Conservation (phyloP, 257 asterid species). For the Gynochthodes officinalis region DNA sequence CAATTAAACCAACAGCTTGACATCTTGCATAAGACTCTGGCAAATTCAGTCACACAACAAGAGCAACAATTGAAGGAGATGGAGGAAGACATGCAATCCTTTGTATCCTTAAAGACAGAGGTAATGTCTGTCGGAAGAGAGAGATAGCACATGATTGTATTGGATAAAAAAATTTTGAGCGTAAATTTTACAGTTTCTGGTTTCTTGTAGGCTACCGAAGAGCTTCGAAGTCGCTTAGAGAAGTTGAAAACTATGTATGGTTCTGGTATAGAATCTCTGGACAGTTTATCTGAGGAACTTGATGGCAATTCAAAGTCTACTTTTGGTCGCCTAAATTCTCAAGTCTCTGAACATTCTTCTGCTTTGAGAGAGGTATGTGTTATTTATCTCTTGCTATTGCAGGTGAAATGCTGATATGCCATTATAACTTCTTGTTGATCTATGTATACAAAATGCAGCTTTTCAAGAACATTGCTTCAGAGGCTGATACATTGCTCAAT, state of each 20-base stretch:
- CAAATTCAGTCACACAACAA: constrained; percentile 88
- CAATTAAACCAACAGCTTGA: constrained; percentile 89
- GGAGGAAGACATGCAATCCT: constrained; percentile 96
- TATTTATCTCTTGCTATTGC: constrained; percentile 17
- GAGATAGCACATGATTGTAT: constrained; percentile 18
- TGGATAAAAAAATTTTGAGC: constrained; percentile 5
- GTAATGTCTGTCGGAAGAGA: constrained; percentile 28
- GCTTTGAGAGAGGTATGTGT: constrained; percentile 76
- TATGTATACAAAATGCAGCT: constrained; percentile 47
- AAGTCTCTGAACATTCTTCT: constrained; percentile 80
- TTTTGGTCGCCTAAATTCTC: constrained; percentile 67
- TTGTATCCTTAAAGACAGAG: constrained; percentile 83
- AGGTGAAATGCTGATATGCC: constrained; percentile 7
- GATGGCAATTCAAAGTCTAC: constrained; percentile 69
- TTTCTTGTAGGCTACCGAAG: constrained; percentile 70
- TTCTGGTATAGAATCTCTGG: constrained; percentile 71
- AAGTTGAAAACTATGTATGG: constrained; percentile 74
- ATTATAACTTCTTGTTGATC: constrained; percentile 23
- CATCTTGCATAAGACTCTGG: constrained; percentile 71
- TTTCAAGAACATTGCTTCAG: constrained; percentile 66
- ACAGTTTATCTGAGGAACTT: constrained; percentile 77
- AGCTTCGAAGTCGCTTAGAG: constrained; percentile 65
- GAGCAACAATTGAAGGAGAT: constrained; percentile 79
- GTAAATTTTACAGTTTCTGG: constrained; percentile 1
- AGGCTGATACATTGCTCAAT: constrained; percentile 77